Percentiles rank a stretch among this genome's conserved stretches.
Evolutionary conservation across 2,329 filamentous ascomycete species (phyloP).

Genomic region (Grosmannia clavigera): DNA sequence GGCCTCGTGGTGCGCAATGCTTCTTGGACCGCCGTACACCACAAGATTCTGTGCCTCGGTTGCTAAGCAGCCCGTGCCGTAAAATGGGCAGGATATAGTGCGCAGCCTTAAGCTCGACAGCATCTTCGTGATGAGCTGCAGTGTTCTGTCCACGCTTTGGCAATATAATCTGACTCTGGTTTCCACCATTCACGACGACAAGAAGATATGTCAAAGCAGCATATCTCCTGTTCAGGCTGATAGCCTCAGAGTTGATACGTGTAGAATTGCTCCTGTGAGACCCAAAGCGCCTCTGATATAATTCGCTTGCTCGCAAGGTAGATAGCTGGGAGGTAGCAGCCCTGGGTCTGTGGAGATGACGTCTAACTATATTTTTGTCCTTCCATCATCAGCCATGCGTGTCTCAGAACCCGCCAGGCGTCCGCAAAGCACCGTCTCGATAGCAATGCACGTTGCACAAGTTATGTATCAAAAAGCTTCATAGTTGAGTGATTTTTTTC

Average conservation of each 20-base stretch:
- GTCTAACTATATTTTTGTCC: background rate
- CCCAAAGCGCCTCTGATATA: background rate
- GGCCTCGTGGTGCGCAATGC: slow-evolving; percentile 30
- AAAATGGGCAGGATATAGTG: slow-evolving; percentile 23
- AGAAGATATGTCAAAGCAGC: slow-evolving; percentile 34
- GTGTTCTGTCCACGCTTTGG: slow-evolving; percentile 10
- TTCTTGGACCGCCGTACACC: slow-evolving; percentile 30
- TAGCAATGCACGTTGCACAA: slow-evolving; percentile 30
- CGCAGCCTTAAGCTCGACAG: slow-evolving; percentile 18
- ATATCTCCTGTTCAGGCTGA: slow-evolving; percentile 31
- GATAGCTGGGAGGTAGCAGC: background rate
- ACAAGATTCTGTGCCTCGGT: slow-evolving; percentile 28
- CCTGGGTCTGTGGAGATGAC: background rate
- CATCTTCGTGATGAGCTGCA: slow-evolving; percentile 11
- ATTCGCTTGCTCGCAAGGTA: background rate
- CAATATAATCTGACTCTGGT: slow-evolving; percentile 17
- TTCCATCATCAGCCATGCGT: background rate
- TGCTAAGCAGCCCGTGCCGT: slow-evolving; percentile 23
- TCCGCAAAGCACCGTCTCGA: slow-evolving; percentile 25
- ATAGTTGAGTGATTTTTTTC: slow-evolving; percentile 36
- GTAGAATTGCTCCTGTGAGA: background rate
- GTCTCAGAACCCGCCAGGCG: slow-evolving; percentile 18
- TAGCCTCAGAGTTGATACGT: background rate
- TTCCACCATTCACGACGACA: slow-evolving; percentile 40
- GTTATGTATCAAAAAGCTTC: slow-evolving; percentile 30